These are phyloP conservation scores for Colletotrichum viniferum DNA, from an alignment of 2,329 filamentous ascomycete species.

Conservation along the genomic window DNA sequence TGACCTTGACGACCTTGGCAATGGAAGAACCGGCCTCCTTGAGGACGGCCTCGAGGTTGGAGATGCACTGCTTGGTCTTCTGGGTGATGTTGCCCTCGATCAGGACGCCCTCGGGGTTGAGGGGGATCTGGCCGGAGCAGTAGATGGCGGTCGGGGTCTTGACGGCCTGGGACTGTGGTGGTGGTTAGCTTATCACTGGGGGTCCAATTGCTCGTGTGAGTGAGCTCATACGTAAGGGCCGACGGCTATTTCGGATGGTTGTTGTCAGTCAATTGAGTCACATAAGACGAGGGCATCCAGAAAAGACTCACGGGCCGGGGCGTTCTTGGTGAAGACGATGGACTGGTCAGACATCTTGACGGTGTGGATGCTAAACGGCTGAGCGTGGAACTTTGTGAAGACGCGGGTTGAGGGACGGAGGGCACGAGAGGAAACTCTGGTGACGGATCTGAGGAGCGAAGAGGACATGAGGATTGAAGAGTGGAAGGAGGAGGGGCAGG, in stretches of 20 bases:
- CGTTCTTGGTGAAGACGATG: constrained; percentile 62
- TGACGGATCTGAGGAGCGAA: constrained; percentile 13
- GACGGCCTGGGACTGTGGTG: constrained; percentile 65
- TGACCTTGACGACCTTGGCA: constrained; percentile 85
- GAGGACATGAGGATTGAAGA: constrained; percentile 15
- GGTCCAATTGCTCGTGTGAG: neutral
- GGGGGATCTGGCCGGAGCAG: constrained; percentile 76
- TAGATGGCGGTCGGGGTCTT: constrained; percentile 70
- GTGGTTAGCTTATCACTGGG: constrained; percentile 14
- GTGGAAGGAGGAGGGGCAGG: neutral
- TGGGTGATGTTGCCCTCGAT: constrained; percentile 66
- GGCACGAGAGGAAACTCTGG: constrained; percentile 17
- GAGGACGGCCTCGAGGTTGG: constrained; percentile 85
- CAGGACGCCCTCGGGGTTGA: constrained; percentile 59
- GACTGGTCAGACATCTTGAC: constrained; percentile 33
- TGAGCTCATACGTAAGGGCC: constrained; percentile 63
- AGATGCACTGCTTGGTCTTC: constrained; percentile 66
- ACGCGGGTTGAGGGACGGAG: neutral
- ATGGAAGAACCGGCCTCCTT: constrained; percentile 80
- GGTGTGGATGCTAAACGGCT: constrained; percentile 6
- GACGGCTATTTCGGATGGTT: constrained; percentile 47
- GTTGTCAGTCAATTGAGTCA: neutral
- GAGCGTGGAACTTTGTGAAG: neutral
- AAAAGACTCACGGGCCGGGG: constrained; percentile 57
- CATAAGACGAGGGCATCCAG: neutral